These are phyloP conservation scores for Plasmodium falciparum DNA, from an alignment of 169 alveolate species.

Conservation along the genomic window DNA sequence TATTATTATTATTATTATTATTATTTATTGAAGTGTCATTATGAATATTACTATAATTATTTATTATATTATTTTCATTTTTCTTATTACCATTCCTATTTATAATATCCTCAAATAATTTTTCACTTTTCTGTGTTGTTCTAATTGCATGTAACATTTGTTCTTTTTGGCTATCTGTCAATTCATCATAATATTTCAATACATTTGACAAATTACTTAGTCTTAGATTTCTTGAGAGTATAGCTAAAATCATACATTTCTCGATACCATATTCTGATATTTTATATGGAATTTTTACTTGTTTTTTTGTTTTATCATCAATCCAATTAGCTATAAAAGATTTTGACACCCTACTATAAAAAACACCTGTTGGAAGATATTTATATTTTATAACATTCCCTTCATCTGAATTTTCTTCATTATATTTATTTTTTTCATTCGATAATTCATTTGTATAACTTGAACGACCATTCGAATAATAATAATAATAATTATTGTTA, in stretches of 20 bases:
- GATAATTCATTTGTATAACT: neutral
- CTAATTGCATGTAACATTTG: conserved; percentile 55
- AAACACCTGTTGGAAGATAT: conserved; percentile 70
- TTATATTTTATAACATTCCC: conserved; percentile 43
- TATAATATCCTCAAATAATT: conserved; percentile 43
- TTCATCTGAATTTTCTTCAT: conserved; percentile 31
- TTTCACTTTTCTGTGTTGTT: conserved; percentile 69
- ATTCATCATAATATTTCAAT: conserved; percentile 38
- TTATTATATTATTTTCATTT: neutral
- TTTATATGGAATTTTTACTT: conserved; percentile 72
- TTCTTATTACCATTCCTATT: conserved; percentile 13
- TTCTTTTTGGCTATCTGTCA: conserved; percentile 51
- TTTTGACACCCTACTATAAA: conserved; percentile 66
- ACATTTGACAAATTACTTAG: conserved; percentile 32
- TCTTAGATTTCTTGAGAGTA: conserved; percentile 56
- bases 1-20: neutral
- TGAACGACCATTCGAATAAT: neutral
- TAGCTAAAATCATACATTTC: conserved; percentile 74
- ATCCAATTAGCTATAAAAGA: conserved; percentile 76
- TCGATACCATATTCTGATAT: conserved; percentile 71
- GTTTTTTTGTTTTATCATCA: conserved; percentile 65
- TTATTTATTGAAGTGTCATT: neutral
- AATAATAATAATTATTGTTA: neutral
- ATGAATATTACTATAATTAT: neutral
- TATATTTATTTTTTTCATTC: neutral